A percentile compares a stretch with the other conserved stretches of the same genome.
These are phyloP conservation scores for Verticillium nonalfalfae DNA, from an alignment of 2,329 filamentous ascomycete genomes.

Conservation along the genomic window DNA sequence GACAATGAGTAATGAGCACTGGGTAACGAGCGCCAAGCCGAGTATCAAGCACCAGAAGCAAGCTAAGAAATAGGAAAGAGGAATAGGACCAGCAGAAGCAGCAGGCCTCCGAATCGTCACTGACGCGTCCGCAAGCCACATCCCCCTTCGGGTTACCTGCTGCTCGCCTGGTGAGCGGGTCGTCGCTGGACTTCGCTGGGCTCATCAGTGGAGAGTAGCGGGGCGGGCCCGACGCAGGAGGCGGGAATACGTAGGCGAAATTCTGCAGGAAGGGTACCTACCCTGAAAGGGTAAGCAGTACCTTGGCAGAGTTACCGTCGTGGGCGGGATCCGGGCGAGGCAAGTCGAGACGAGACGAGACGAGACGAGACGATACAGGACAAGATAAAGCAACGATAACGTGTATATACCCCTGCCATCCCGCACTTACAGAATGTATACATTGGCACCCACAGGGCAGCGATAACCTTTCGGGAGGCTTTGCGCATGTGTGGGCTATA, in stretches of 20 bases:
- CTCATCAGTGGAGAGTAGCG: background rate
- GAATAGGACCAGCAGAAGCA: background rate
- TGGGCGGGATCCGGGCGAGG: no score
- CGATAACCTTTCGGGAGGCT: background rate
- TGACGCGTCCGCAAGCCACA: background rate
- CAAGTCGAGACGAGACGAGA: background rate
- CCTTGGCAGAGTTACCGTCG: no score
- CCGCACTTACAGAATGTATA: background rate
- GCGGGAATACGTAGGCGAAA: background rate
- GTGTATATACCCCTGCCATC: background rate
- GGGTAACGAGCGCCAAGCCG: no score
- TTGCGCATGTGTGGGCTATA: no score
- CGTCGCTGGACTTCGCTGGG: background rate
- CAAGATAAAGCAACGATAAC: no score
- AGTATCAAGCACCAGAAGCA: no score
- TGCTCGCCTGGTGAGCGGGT: background rate
- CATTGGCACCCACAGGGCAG: background rate
- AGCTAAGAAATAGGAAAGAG: background rate
- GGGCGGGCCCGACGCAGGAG: background rate
- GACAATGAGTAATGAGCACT: no score
- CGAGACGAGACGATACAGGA: background rate
- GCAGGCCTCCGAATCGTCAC: background rate
- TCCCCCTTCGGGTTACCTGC: background rate
- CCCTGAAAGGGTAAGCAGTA: no score
- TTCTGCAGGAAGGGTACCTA: background rate